These are phyloP conservation scores for Arthonia radiata DNA, from an alignment of 495 filamentous ascomycete species.

Conservation along the genomic window DNA sequence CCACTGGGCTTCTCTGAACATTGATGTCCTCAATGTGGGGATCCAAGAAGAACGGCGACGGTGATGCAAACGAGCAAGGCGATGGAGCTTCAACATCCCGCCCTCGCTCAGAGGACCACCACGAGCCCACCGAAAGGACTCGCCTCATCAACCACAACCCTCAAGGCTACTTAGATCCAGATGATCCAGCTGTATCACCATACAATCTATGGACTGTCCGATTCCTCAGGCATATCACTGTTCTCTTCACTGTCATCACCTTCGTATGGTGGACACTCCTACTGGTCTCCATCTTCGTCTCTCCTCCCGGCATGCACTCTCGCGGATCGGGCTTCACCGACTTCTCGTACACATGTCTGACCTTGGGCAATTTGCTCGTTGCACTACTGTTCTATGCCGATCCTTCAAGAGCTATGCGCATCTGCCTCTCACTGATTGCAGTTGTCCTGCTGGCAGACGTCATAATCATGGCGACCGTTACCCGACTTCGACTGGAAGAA, in stretches of 20 bases:
- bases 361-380: conserved; percentile 44
- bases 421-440: conserved; percentile 38
- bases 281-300: conserved; percentile 67
- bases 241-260: conserved; percentile 44
- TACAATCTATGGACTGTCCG: conserved; percentile 88
- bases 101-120: conserved; percentile 4
- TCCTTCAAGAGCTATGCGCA: conserved; percentile 50
- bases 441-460: conserved; percentile 55
- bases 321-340: conserved; percentile 78
- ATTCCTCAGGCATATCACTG: conserved; percentile 43
- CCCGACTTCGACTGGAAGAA: conserved; percentile 54
- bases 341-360: conserved; percentile 44
- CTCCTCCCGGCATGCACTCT: conserved; percentile 57
- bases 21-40: conserved; percentile 16
- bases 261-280: conserved; percentile 83
- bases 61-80: not conserved
- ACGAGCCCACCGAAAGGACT: conserved; percentile 44
- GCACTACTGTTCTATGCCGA: conserved; percentile 68
- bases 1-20: too few species aligned
- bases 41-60: conserved; percentile 21
- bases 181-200: conserved; percentile 87
- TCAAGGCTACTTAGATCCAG: conserved; percentile 54
- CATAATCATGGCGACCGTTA: conserved; percentile 50
- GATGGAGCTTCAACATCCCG: not conserved
- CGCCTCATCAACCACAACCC: conserved; percentile 30